Base-by-base conservation (phyloP, 257 asterid species). In the Capsicum baccatum region DNA sequence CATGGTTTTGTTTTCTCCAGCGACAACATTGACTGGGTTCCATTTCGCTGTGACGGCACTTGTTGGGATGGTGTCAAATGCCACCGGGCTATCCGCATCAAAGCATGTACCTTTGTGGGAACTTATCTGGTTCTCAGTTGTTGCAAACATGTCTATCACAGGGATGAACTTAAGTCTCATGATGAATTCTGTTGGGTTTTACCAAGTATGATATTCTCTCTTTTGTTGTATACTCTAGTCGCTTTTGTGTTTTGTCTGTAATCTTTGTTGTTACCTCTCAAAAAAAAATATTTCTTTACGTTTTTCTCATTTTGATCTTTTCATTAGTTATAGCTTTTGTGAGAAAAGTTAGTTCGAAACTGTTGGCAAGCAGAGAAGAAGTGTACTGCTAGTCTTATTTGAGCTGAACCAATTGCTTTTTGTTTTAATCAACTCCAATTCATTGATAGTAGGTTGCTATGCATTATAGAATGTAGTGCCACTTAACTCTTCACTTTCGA, bases 81-180 rank as follows among this genome's bases (percentile, higher is more conserved):
- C 99, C 21, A 88, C 97, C 4, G 99, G 99, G 5, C 70, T 91
- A 33, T 96, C 99, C 35, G 83, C 98, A 44, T 91, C 99, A 71
- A 96, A 96, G 94, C 97, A 94, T 39, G 92, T 96, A 63, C 98
- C 99, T 54, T 85, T 96, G 58, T 96, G 99, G 99, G 99, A 96
- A 83, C 99, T 96, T 81, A 94, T 96, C 79, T 96, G 99, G 99
- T 96, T 96, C 87, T 94, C 99, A 39, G 5, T 96, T 83, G 98
- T 96, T 17, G 99, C 98, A 56, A 96, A 96, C 85, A 87, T 92
- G 94, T 96, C 99, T 48, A 96, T 96, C 88, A 92, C 99, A 0
- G 98, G 98, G 91, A 96, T 96, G 99, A 96, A 96, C 89, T 86
- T 96, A 50, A 96, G 99, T 90, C 99, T 96, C 89, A 96, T 96